Base-by-base conservation (phyloP, 352 stramenopile species). In the Pythium sp. region DNA sequence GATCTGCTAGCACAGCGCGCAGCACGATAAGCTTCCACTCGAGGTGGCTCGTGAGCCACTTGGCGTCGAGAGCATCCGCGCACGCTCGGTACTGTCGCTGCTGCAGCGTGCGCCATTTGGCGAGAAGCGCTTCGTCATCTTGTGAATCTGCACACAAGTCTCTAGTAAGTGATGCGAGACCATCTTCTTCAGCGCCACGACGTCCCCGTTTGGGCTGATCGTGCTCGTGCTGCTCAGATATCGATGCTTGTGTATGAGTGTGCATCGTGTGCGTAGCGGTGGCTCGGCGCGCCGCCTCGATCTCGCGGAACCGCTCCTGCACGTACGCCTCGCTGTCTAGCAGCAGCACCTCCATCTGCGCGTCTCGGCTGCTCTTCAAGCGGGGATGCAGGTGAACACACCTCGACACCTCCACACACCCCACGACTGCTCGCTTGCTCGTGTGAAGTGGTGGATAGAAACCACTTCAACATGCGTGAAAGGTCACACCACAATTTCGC, bases 251-350 rank as follows among this genome's bases (percentile, higher is more conserved):
- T 18, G 5, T 22, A 49, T 5, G 41, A 49, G 5, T n/a, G 41
- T n/a, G 41, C 28, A 3, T 51, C 12, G 30, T 56, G 14, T 26
- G 24, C 20, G 22, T 20, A 6, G 62, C 49, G 5, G 64, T 55
- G 0, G 58, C 47, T 34, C 53, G 64, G 4, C 59, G 61, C 11
- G 77, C 65, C 0, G 54, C 43, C 49, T 80, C 69, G 15, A 93
- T 63, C 47, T 81, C 72, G n/a, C 74, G 67, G 58, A 82, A 84
- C 1, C 77, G 73, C 46, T 83, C 77, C 24, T 71, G 58, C n/a
- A 93, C 78, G 65, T 83, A 91, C 63, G 57, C 70, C 2, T 57
- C 58, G 43, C 86, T 77, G 14, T 62, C 64, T 9, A 90, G 72
- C 18, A 80, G 72, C 64, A 90, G 73, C 65, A 80, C 86, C 72